These are phyloP conservation scores for Colletotrichum musae DNA, from an alignment of 2,329 filamentous ascomycete genomes.

Conservation along the genomic window DNA sequence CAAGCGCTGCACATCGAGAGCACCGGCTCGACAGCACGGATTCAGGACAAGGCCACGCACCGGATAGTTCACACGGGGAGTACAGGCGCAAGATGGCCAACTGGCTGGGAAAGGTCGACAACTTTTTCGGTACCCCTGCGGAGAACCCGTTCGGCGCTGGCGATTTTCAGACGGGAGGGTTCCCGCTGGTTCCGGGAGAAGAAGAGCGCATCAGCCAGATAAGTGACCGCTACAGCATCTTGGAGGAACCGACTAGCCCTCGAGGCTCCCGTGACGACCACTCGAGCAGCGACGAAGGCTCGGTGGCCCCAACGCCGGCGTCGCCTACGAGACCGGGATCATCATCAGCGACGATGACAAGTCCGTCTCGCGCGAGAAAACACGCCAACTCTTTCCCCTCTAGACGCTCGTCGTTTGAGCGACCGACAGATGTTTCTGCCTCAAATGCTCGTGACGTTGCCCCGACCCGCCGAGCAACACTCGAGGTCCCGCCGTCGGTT, in stretches of 20 bases:
- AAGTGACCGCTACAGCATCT: conserved; percentile 54
- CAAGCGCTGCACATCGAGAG: conserved; percentile 15
- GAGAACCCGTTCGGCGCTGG: conserved; percentile 64
- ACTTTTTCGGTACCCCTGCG: conserved; percentile 63
- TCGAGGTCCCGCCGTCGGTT: conserved; percentile 19
- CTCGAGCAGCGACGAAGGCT: conserved; percentile 39
- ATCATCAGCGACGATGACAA: background rate
- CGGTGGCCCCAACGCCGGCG: conserved; percentile 2
- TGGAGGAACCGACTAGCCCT: conserved; percentile 45
- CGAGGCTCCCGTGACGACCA: conserved; percentile 49
- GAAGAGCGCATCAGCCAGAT: conserved; percentile 58
- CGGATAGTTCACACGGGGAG: background rate
- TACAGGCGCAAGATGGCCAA: conserved; percentile 54
- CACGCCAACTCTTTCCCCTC: conserved; percentile 14
- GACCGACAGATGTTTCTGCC: background rate
- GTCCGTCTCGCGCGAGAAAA: background rate
- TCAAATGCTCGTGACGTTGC: background rate
- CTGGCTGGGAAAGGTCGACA: conserved; percentile 57
- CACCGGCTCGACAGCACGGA: background rate
- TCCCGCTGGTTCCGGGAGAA: conserved; percentile 71
- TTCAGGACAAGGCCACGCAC: background rate
- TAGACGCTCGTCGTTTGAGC: conserved; percentile 10
- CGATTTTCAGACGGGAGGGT: conserved; percentile 64
- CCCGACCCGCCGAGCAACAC: background rate
- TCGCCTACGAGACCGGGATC: conserved; percentile 9